Evolutionary conservation across 2,329 filamentous ascomycete species (phyloP), one percentile per base, ranked within the genome.

Genomic region (Microdochium bolleyi): DNA sequence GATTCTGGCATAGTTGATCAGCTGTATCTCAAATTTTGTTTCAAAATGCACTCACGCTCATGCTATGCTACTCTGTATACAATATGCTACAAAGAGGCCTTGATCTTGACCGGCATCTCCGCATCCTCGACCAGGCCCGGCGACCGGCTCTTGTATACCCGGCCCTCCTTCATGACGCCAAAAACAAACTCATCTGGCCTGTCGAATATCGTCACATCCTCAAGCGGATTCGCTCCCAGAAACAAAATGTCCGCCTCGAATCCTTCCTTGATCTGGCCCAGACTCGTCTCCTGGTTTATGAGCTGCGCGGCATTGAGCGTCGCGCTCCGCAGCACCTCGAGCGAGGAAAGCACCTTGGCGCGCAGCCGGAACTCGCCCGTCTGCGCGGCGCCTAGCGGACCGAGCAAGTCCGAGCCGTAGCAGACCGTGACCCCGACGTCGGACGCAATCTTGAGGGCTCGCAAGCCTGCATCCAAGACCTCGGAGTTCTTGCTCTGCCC

Each of bases 371-470:
- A 80, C 56, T 80, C 77, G 32, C 68, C 67, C 1, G 69, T 73
- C 62, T 82, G 78, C n/a, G 71, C 70, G 14, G 68, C 60, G 8
- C 70, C 68, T 55, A 81, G 60, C 1, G 74, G 75, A 0, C 77
- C 78, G 0, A 82, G 68, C 8, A 82, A 67, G 62, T 82, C 78
- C 1, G 75, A 75, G 0, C 78, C 78, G 56, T 71, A 81, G 62
- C 77, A 80, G 49, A 82, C 73, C 0, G 70, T 76, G 1, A 81
- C 76, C 0, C 77, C 77, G 1, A 72, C 74, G 14, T 77, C 69
- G 14, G 65, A 61, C 3, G 76, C 75, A 24, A 79, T 71, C 53
- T 73, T 65, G 16, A 80, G 62, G 0, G 71, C 68, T 16, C 64
- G 53, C 16, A 80, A 57, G 1, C 78, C 77, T 2, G 68, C 68